Base-by-base conservation (phyloP, 306 rosid genomes). In the Hippophae rhamnoides region DNA sequence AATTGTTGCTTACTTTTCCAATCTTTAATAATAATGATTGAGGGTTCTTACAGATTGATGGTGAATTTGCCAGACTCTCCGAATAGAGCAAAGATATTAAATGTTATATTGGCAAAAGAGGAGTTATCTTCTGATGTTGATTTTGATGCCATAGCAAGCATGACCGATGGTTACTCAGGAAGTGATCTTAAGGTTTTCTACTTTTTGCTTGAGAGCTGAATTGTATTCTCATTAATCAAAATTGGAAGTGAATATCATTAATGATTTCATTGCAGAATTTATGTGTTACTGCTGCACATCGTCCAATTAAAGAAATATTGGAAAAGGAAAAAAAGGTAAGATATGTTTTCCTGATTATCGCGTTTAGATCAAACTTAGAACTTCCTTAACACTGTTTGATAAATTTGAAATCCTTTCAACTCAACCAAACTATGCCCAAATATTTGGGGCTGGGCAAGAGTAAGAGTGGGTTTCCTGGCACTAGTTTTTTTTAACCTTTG, bases 161-260 rank as follows among this genome's bases (percentile, higher is more conserved):
- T 89, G 99, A 86, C 95, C 41, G 99, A 93, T 41, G 99, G 99
- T 52, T 93, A 93, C 72, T 93, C 99, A 58, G 99, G 99, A 72
- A 93, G 95, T 72, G 97, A 89, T 76, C 95, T 89, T 42, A 89
- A 86, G 95, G 97, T 89, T 66, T 53, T 27, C 42, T 31, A 31
- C 38, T 31, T 31, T 2, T 2, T 31, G 38, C 38, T 31, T 31
- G 38, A 4, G 38, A 31, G 38, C 53, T 43, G 54, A 53, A 40
- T 47, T 60, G 54, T 43, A 13, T 63, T 60, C 56, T 59, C 56
- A n/a, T 59, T 61, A 38, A 13, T 56, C 23, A 52, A 48, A 46
- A 40, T 57, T 10, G 50, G 68, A 55, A 62, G 43, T 67, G 65
- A 6, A 61, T 43, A 38, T 66, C 43, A 60, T 31, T 31, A 68